Base-by-base conservation (phyloP, 176 grass and related monocot species). In the Alopecurus myosuroides region DNA sequence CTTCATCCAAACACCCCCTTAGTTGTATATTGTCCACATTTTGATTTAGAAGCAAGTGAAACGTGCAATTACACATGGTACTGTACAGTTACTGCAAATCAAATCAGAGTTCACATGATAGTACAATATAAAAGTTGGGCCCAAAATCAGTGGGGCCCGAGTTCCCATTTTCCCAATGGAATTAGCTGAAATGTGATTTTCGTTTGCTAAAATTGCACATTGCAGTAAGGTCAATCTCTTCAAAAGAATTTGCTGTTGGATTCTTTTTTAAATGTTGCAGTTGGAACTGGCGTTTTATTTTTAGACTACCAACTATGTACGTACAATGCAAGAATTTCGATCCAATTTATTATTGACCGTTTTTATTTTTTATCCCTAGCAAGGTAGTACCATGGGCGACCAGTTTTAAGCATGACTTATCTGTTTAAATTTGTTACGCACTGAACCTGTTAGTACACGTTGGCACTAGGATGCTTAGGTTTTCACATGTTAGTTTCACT, bases 81-180 rank as follows among this genome's bases (percentile, higher is more conserved):
- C 56, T 83, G 14, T 65, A 58, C 66, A 61, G 4, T 72, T 78
- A 71, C 33, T 62, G 79, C 31, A 25, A 76, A 86, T 17, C 61
- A 71, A 70, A 33, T 64, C 61, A 12, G 30, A 29, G 50, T 53
- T 77, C 42, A 84, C 45, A 65, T 79, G 41, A 77, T 77, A 42
- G 6, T 19, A 80, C 18, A 9, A 71, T 74, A 42, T 75, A 12
- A 45, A 19, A 29, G 11, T 73, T 22, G 4, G n/a, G n/a, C n/a
- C n/a, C 37, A 50, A 71, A 70, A 22, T 52, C 35, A 31, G 18
- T 76, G 58, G 3, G 39, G 50, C 35, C 76, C 26, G 18, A 60
- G 30, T 67, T 76, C 34, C 61, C 37, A 20, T 81, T 23, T 85
- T 81, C 42, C 41, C 19, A 52, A 39, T 77, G 31, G 65, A 29